phyloP scores from a whole-genome alignment of 1,139 yeast genomes.

The Yamadazyma jaroonii region DNA sequence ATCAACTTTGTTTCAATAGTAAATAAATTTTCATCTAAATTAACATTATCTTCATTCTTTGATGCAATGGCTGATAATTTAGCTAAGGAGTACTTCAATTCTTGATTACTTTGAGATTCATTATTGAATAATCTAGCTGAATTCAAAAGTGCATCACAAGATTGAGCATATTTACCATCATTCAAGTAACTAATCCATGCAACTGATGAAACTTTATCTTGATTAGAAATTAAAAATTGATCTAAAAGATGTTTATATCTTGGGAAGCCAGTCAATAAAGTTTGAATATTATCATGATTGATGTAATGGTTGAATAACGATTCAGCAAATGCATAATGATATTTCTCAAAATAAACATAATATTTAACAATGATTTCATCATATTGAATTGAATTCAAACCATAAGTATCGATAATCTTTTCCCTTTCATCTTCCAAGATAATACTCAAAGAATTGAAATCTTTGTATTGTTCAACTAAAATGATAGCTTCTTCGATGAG shows the following conservation, averaged over 20 bases:
- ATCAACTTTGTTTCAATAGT: conserved; percentile 50
- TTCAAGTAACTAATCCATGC: conserved; percentile 74
- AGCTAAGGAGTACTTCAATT: conserved; percentile 66
- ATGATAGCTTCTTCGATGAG: conserved; percentile 52
- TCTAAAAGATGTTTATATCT: conserved; percentile 50
- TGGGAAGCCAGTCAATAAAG: conserved; percentile 57
- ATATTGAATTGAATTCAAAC: conserved; percentile 13
- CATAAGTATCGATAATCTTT: conserved; percentile 24
- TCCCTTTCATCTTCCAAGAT: conserved; percentile 57
- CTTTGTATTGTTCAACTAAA: conserved; percentile 67
- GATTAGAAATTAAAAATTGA: conserved; percentile 48
- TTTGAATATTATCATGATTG: conserved; percentile 49
- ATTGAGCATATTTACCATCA: conserved; percentile 47
- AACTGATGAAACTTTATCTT: conserved; percentile 50
- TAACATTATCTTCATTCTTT: conserved; percentile 1
- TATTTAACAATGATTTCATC: conserved; percentile 30
- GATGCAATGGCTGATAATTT: conserved; percentile 50
- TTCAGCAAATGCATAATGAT: conserved; percentile 68
- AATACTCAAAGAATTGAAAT: conserved; percentile 63
- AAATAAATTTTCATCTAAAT: conserved; percentile 24
- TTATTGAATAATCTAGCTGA: conserved; percentile 36
- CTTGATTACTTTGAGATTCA: conserved; percentile 47
- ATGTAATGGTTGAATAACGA: conserved; percentile 62
- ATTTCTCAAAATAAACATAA: conserved; percentile 54
- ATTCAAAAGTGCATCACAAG: conserved; percentile 44